Evolutionary conservation across 371 early-diverging fungal genomes (phyloP).

Genomic region (Haplosporangium sp.): DNA sequence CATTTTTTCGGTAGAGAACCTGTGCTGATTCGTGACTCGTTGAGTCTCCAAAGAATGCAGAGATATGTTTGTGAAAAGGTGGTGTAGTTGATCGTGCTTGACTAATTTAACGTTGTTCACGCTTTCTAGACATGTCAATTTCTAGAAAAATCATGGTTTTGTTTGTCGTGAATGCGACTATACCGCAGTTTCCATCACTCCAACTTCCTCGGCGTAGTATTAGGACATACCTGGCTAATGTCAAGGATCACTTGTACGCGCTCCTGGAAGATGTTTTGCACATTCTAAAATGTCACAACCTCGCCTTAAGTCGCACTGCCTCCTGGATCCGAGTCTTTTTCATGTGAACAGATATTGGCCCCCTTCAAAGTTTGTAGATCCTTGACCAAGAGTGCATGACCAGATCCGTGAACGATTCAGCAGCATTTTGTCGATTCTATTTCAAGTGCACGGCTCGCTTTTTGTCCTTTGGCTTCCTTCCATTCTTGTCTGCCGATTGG

Average conservation of each 20-base stretch:
- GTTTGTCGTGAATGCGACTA: no score
- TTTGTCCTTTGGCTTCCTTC: constrained; percentile 26
- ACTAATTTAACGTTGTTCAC: no score
- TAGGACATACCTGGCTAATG: constrained; percentile 29
- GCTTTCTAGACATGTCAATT: no score
- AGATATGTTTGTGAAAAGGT: constrained; percentile 20
- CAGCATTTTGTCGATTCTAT: constrained; percentile 19
- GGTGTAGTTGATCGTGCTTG: no score
- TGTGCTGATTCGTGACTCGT: constrained; percentile 1
- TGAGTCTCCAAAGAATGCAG: constrained; percentile 10
- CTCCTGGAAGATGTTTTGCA: constrained; percentile 25
- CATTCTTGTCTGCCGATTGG: constrained; percentile 8
- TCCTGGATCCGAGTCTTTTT: constrained; percentile 15
- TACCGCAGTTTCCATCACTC: no score
- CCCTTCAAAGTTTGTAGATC: constrained; percentile 34
- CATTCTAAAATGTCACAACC: constrained; percentile 24
- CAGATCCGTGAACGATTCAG: constrained; percentile 26
- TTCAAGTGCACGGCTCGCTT: constrained; percentile 14
- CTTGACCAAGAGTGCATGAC: constrained; percentile 37
- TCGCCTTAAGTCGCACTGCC: constrained; percentile 15
- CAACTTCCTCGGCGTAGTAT: no score
- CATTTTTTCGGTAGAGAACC: constrained; percentile 11
- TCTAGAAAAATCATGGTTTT: no score
- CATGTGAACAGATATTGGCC: constrained; percentile 15
- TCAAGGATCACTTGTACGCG: constrained; percentile 28